A percentile compares a stretch with the other conserved stretches of the same genome.
phyloP scores from a whole-genome alignment of 2,329 filamentous ascomycete genomes.

The Penicillium sp. region DNA sequence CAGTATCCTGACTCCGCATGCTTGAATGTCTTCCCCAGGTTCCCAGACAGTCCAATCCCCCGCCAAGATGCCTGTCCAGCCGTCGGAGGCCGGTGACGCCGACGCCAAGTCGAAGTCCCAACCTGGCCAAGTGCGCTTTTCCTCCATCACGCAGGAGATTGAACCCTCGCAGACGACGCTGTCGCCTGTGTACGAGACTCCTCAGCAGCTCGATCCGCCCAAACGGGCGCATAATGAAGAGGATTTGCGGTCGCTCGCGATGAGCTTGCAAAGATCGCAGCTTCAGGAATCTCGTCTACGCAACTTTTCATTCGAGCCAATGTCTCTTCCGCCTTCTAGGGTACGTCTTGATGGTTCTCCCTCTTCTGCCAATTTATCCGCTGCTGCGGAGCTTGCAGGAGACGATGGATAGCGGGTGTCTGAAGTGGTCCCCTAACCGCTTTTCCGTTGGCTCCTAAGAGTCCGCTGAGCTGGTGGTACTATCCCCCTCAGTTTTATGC shows the following conservation, averaged over 20 bases:
- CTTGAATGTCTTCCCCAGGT: constrained; percentile 13
- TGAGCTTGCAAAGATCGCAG: constrained; percentile 70
- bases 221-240: constrained; percentile 50
- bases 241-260: constrained; percentile 70
- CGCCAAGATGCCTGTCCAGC: constrained; percentile 27
- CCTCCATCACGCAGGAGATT: constrained; percentile 70
- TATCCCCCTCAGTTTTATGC: not conserved
- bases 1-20: constrained; percentile 14
- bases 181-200: constrained; percentile 22
- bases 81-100: constrained; percentile 25
- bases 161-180: constrained; percentile 47
- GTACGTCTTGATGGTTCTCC: constrained; percentile 33
- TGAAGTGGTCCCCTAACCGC: not conserved
- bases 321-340: constrained; percentile 70
- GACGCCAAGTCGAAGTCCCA: constrained; percentile 34
- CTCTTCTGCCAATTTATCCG: constrained; percentile 4
- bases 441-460: not conserved
- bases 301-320: constrained; percentile 85
- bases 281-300: constrained; percentile 82
- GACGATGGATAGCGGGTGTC: not conserved
- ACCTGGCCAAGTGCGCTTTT: constrained; percentile 64
- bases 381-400: not conserved
- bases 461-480: not conserved
- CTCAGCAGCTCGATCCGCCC: constrained; percentile 14
- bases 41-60: constrained; percentile 21